Evolutionary conservation across 768 basidiomycete species (phyloP).

Genomic region (Suillus subalutaceus): DNA sequence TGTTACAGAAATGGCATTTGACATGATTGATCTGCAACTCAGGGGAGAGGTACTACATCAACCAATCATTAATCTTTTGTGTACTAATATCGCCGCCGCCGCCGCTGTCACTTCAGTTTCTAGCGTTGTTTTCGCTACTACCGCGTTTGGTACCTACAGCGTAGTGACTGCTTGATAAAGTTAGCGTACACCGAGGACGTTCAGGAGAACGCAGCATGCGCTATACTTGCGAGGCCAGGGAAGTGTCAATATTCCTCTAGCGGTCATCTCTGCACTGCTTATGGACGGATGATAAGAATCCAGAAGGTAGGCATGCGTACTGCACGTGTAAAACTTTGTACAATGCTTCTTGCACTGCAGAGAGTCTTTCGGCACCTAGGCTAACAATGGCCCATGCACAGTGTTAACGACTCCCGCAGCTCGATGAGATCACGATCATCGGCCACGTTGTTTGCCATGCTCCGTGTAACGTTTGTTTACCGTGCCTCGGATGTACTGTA

Average conservation of each 20-base stretch:
- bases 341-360: slow-evolving; percentile 7
- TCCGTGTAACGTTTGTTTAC: too few relatives aligned
- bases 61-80: slow-evolving; percentile 13
- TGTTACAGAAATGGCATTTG: not conserved
- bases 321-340: slow-evolving; percentile 7
- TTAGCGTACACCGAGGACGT: slow-evolving; percentile 54
- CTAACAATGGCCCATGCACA: slow-evolving; percentile 57
- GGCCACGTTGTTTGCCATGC: not conserved
- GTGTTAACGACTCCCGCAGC: slow-evolving; percentile 2
- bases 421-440: slow-evolving; percentile 7
- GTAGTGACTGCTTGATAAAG: slow-evolving; percentile 54
- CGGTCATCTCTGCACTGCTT: slow-evolving; percentile 47
- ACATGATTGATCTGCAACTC: slow-evolving; percentile 13
- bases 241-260: not conserved
- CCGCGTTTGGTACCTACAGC: slow-evolving; percentile 43
- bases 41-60: slow-evolving; percentile 31
- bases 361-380: slow-evolving; percentile 54
- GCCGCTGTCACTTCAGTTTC: slow-evolving; percentile 17
- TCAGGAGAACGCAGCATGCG: slow-evolving; percentile 43
- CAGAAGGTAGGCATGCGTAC: slow-evolving; percentile 36
- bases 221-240: slow-evolving; percentile 4
- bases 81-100: not conserved
- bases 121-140: slow-evolving; percentile 20
- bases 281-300: slow-evolving; percentile 63
- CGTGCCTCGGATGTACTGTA: not conserved